Percentiles rank a stretch among this genome's conserved stretches.
Conservation (phyloP, 805 yeast species). For the Barnettozyma sp. region DNA sequence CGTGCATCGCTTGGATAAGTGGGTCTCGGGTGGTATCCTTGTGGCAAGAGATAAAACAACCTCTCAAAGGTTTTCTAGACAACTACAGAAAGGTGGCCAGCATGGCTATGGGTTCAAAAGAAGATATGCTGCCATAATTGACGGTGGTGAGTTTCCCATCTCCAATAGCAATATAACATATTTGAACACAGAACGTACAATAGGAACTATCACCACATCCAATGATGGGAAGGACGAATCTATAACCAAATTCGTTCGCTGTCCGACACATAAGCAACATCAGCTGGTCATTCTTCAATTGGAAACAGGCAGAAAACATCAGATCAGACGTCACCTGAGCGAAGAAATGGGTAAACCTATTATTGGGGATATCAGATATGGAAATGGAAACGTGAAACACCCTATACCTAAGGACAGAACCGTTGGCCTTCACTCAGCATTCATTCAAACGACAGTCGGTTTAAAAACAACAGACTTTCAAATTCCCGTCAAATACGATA, state of each 20-base stretch:
- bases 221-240: constrained; percentile 4
- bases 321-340: constrained; percentile 30
- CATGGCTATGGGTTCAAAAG: constrained; percentile 30
- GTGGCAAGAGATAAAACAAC: constrained; percentile 29
- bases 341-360: constrained; percentile 23
- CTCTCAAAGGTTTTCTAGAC: constrained; percentile 28
- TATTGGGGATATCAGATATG: constrained; percentile 26
- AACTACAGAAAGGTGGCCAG: constrained; percentile 30
- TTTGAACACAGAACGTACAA: not conserved
- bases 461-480: not conserved
- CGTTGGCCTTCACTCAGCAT: constrained; percentile 35
- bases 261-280: constrained; percentile 13
- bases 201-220: constrained; percentile 8
- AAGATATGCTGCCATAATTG: constrained; percentile 29
- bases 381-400: constrained; percentile 11
- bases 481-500: constrained; percentile 15
- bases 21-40: constrained; percentile 36
- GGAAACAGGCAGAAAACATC: constrained; percentile 35
- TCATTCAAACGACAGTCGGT: constrained; percentile 29
- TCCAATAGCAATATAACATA: constrained; percentile 1
- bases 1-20: constrained; percentile 34
- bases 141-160: constrained; percentile 1
- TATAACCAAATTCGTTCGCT: constrained; percentile 15
- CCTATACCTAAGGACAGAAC: constrained; percentile 4
- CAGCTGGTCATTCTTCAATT: constrained; percentile 27